A percentile compares a stretch with the other conserved stretches of the same genome.
Evolutionary conservation across 2,329 filamentous ascomycete species (phyloP).

Genomic region (Endoconidiophora polonica): DNA sequence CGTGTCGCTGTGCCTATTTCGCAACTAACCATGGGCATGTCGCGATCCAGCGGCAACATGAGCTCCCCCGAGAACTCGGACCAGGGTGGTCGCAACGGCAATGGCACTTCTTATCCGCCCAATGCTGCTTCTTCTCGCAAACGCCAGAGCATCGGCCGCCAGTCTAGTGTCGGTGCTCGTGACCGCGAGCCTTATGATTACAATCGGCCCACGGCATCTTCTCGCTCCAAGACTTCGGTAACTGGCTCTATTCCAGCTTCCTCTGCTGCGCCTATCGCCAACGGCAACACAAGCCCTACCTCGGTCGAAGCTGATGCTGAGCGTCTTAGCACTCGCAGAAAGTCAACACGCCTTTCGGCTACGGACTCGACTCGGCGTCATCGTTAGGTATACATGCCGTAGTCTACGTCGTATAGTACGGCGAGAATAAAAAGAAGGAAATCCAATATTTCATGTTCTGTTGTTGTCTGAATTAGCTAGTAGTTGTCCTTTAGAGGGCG

Average conservation of each 20-base stretch:
- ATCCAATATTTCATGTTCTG: too few relatives aligned
- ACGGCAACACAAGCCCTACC: conserved; percentile 6
- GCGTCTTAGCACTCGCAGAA: conserved; percentile 3
- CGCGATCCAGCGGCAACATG: background rate
- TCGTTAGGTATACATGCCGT: conserved; percentile 8
- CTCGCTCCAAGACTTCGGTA: conserved; percentile 7
- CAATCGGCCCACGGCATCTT: background rate
- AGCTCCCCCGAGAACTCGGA: conserved; percentile 8
- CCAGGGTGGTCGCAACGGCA: background rate
- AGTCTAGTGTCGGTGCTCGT: conserved; percentile 11
- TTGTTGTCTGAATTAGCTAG: too few relatives aligned
- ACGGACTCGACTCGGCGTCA: conserved; percentile 9
- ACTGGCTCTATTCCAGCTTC: conserved; percentile 1
- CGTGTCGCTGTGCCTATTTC: conserved; percentile 37
- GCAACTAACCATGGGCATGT: conserved; percentile 21
- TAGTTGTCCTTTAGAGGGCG: background rate
- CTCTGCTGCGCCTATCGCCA: conserved; percentile 5
- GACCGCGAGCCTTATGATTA: conserved; percentile 8
- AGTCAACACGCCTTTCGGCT: conserved; percentile 1
- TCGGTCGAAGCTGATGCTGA: conserved; percentile 6
- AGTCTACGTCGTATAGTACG: background rate
- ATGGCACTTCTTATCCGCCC: conserved; percentile 6
- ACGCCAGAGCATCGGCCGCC: conserved; percentile 1
- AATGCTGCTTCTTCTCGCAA: conserved; percentile 9
- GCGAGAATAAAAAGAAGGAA: background rate